Percentiles rank a stretch among this genome's conserved stretches.
Conservation (phyloP, 345 rosid genomes). For the Eucalyptus curtisii region DNA sequence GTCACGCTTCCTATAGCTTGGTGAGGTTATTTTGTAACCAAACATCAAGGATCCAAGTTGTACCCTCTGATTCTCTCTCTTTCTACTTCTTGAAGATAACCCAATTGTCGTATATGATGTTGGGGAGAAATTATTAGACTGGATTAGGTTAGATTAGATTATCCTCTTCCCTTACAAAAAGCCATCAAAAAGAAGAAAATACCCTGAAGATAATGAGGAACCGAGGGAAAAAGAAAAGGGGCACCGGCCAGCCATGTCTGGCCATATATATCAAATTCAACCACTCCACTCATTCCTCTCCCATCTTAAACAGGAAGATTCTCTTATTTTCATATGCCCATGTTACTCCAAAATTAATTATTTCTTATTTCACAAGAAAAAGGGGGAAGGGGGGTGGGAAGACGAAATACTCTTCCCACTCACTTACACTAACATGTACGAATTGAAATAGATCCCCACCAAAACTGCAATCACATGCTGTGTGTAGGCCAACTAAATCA, state of each 20-base stretch:
- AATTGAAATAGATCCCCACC: background rate
- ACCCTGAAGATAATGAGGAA: background rate
- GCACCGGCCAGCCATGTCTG: background rate
- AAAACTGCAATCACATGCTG: background rate
- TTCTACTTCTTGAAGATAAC: background rate
- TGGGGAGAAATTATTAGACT: background rate
- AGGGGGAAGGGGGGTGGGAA: accelerated
- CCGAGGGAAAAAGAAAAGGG: background rate
- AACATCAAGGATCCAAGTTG: too few species aligned
- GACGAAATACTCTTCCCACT: background rate
- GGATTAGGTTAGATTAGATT: background rate
- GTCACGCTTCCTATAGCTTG: accelerated
- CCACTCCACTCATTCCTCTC: constrained; percentile 15
- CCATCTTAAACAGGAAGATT: background rate
- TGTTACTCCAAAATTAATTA: background rate
- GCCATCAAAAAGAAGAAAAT: background rate
- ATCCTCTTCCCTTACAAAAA: background rate
- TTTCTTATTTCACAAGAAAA: background rate
- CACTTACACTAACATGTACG: background rate
- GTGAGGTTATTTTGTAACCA: too few species aligned
- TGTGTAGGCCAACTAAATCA: background rate
- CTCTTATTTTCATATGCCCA: background rate
- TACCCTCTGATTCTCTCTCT: background rate
- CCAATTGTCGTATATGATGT: background rate
- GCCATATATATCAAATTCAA: constrained; percentile 11